Evolutionary conservation across 169 alveolate species (phyloP).

Genomic region (Cyclospora cayetanensis): DNA sequence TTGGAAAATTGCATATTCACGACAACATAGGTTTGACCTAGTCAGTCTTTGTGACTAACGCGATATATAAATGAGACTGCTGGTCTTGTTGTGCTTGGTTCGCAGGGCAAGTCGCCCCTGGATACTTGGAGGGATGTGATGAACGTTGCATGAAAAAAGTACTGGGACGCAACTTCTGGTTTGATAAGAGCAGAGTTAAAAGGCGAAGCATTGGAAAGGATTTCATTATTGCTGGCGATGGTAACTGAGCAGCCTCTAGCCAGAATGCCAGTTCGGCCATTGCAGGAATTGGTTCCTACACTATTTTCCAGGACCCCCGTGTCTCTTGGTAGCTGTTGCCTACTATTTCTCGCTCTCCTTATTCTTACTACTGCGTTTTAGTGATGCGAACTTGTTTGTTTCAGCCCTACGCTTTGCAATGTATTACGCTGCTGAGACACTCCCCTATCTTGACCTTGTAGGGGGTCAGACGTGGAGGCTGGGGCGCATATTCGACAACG

Average conservation of each 20-base stretch:
- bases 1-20: neutral
- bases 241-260: neutral
- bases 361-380: neutral
- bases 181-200: neutral
- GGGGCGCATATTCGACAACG: neutral
- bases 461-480: conserved; percentile 50
- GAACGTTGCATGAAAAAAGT: conserved; percentile 35
- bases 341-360: neutral
- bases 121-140: conserved; percentile 34
- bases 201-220: neutral
- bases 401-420: conserved; percentile 19
- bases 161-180: neutral
- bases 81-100: neutral
- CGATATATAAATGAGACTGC: neutral
- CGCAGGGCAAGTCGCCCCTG: conserved; percentile 47
- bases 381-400: neutral
- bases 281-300: neutral
- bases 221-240: conserved; percentile 34
- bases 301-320: neutral
- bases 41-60: too few species aligned
- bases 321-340: neutral
- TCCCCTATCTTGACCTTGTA: conserved; percentile 29
- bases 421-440: conserved; percentile 10
- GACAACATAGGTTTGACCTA: neutral
- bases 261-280: neutral